Evolutionary conservation across 306 rosid species (phyloP), one percentile per base, ranked within the genome.

Genomic region (Prunus kanzakura): DNA sequence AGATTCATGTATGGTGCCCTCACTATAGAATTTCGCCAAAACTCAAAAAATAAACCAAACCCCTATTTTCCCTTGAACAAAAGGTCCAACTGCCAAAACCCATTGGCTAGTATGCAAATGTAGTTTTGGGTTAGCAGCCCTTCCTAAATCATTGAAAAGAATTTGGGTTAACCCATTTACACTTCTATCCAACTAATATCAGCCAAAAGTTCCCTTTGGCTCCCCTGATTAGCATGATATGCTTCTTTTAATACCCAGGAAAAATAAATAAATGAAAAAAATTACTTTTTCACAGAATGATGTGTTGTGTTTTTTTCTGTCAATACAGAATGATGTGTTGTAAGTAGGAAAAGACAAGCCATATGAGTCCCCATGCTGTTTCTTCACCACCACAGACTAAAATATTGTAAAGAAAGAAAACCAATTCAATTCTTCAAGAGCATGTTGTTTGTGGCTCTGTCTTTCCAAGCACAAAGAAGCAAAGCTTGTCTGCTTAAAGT

Each of bases 341-440:
- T 6, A 38, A 32, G 47, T 18, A 3, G 80, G 19, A 75, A 67
- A 73, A 80, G 87, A 88, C 91, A 90, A 78, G 80, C 88, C 89
- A 86, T 79, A 85, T 84, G 88, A 84, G 76, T 83, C 80, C 77
- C 82, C 83, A 84, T 83, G 83, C 77, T 68, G 73, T 82, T 38
- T 49, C 58, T 67, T 77, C 73, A 72, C 70, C 74, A 67, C 83
- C 79, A 82, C 81, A 80, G 57, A 76, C 47, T 46, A 55, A 64
- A 55, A 79, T 50, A 54, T 50, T 67, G 64, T 38, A 43, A 54
- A 80, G 70, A 64, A 64, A 46, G 8, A 46, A 49, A 64, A 16
- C 23, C 46, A 46, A 15, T 8, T 54, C 68, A 70, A 49, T 47
- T 43, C 71, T 80, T 57, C 67, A 62, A 10, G 51, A 32, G 64